Evolutionary conservation across 768 basidiomycete species (phyloP).

Genomic region (Phanerochaete carnosa): DNA sequence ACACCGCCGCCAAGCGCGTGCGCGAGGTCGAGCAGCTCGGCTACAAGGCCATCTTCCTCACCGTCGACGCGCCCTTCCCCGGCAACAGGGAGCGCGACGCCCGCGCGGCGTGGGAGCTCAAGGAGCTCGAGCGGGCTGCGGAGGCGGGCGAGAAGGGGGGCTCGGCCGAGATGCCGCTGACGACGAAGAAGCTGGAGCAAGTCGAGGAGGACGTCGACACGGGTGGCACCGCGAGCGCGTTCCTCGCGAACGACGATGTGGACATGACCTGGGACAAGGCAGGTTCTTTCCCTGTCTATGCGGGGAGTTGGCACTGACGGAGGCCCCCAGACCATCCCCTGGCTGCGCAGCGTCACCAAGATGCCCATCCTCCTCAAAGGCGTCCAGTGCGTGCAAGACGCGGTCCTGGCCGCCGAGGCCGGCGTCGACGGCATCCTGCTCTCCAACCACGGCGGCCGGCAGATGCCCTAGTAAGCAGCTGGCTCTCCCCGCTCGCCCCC

Average conservation of each 20-base stretch:
- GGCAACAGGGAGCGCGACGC: conserved; percentile 80
- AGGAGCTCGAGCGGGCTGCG: conserved; percentile 48
- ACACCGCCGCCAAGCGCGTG: conserved; percentile 64
- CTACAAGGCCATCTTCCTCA: conserved; percentile 87
- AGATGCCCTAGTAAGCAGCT: conserved; percentile 73
- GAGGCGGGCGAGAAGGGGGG: conserved; percentile 21
- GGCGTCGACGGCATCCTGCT: conserved; percentile 87
- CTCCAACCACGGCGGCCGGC: conserved; percentile 90
- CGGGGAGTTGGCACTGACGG: conserved; percentile 4
- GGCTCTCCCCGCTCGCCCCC: conserved; percentile 18
- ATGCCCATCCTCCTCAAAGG: conserved; percentile 78
- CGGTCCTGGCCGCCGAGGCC: conserved; percentile 76
- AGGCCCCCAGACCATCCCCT: conserved; percentile 60
- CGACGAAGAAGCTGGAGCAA: conserved; percentile 28
- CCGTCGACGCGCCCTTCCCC: conserved; percentile 84
- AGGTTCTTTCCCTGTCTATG: conserved; percentile 1
- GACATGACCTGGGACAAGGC: conserved; percentile 80
- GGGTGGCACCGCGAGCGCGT: conserved; percentile 64
- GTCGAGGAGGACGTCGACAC: conserved; percentile 34
- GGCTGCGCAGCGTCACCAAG: conserved; percentile 66
- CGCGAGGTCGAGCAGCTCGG: conserved; percentile 68
- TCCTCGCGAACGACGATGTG: conserved; percentile 63
- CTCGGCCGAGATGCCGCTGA: conserved; percentile 19
- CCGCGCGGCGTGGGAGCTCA: conserved; percentile 52
- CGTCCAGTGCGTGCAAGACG: conserved; percentile 82